Evolutionary conservation across 2,329 filamentous ascomycete species (phyloP).

Genomic region (Ophiostoma quercus): DNA sequence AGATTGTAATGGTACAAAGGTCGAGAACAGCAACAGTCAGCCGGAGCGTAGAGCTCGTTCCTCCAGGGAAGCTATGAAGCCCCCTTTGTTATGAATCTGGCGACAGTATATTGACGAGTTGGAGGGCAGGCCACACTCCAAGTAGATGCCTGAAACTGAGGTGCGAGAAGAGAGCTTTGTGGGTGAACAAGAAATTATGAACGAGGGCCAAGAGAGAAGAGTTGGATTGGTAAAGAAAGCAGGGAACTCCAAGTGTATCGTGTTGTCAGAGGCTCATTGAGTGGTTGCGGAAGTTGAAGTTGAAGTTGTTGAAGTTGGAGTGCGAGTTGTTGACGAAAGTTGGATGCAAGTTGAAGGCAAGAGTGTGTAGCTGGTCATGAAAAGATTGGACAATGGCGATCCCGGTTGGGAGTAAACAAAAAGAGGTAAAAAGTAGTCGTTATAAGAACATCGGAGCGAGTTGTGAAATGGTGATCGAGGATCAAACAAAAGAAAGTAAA

Average conservation of each 20-base stretch:
- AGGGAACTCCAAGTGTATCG: slow-evolving; percentile 1
- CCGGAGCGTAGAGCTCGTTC: slow-evolving; percentile 24
- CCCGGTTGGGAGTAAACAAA: slow-evolving; percentile 30
- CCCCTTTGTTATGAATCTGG: slow-evolving; percentile 15
- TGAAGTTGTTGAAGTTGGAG: slow-evolving; percentile 27
- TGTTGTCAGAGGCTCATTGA: slow-evolving; percentile 1
- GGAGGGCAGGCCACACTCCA: slow-evolving; percentile 16
- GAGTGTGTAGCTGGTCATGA: slow-evolving; percentile 16
- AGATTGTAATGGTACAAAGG: slow-evolving; percentile 22
- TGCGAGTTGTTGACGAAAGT: slow-evolving; percentile 19
- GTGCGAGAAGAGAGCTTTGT: background rate
- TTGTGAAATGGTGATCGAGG: slow-evolving; percentile 6
- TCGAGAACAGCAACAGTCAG: slow-evolving; percentile 21
- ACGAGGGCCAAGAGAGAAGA: background rate
- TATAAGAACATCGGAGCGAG: slow-evolving; percentile 42
- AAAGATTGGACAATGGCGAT: slow-evolving; percentile 25
- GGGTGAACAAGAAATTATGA: background rate
- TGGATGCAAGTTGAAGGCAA: slow-evolving; percentile 31
- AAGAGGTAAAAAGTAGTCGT: slow-evolving; percentile 35
- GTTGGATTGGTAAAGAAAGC: background rate
- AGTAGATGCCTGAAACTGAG: background rate
- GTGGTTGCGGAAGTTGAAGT: slow-evolving; percentile 22
- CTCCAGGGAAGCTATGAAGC: slow-evolving; percentile 22
- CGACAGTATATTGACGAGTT: slow-evolving; percentile 21
- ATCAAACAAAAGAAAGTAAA: slow-evolving; percentile 16